A percentile compares a stretch with the other conserved stretches of the same genome.
phyloP scores from a whole-genome alignment of 208 protist genomes.

The Wallacemonas sp. region DNA sequence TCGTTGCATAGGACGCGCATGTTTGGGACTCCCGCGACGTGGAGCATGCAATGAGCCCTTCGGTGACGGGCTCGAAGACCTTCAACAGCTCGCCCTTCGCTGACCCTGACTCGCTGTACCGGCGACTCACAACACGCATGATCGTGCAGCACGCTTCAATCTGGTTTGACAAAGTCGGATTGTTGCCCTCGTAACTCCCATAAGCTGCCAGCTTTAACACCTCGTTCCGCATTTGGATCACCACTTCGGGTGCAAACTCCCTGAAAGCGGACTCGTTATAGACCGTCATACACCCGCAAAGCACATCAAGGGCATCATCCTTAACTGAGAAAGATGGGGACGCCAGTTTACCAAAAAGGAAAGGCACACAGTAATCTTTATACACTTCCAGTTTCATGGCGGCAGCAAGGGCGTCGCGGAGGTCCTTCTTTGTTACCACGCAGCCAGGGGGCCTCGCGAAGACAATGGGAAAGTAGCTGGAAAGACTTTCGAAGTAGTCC shows the following conservation, averaged over 20 bases:
- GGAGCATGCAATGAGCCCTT: slow-evolving; percentile 25
- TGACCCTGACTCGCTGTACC: slow-evolving; percentile 11
- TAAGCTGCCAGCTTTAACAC: slow-evolving; percentile 52
- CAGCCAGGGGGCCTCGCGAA: slow-evolving; percentile 69
- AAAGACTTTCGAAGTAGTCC: slow-evolving; percentile 75
- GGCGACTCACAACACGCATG: slow-evolving; percentile 23
- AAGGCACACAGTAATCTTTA: slow-evolving; percentile 57
- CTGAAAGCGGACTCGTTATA: slow-evolving; percentile 17
- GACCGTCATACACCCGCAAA: slow-evolving; percentile 29
- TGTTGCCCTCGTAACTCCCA: slow-evolving; percentile 12
- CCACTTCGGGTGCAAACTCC: slow-evolving; percentile 26
- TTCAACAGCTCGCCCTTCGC: slow-evolving; percentile 16
- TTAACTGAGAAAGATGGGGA: slow-evolving; percentile 72
- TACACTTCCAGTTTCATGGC: slow-evolving; percentile 45
- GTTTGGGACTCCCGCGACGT: slow-evolving; percentile 4
- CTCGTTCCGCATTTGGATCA: slow-evolving; percentile 59
- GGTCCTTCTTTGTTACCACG: slow-evolving; percentile 56
- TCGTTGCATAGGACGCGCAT: slow-evolving; percentile 66
- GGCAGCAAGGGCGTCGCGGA: slow-evolving; percentile 34
- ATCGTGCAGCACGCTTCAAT: slow-evolving; percentile 31
- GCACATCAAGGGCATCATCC: slow-evolving; percentile 40
- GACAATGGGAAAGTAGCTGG: slow-evolving; percentile 85
- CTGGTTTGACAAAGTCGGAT: slow-evolving; percentile 19
- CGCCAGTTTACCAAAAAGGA: slow-evolving; percentile 63
- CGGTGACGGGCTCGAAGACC: slow-evolving; percentile 32